Evolutionary conservation across 495 filamentous ascomycete genomes (phyloP).

Genomic region (Halenospora varia): DNA sequence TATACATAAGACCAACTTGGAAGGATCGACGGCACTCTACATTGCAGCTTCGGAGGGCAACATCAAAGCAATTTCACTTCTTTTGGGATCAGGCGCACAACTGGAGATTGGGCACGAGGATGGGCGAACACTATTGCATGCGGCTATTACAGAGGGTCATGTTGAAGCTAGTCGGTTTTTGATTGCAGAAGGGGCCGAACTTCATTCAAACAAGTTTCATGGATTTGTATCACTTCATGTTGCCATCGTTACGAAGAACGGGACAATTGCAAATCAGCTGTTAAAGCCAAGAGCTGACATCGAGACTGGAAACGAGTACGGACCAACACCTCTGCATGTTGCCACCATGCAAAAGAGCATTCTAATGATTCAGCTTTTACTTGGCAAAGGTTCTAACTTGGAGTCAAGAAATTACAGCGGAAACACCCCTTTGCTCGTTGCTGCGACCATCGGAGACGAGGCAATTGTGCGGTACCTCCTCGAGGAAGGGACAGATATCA

Average conservation of each 20-base stretch:
- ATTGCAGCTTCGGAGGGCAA: not conserved
- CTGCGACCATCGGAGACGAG: not conserved
- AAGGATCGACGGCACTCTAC: not conserved
- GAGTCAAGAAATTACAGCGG: not conserved
- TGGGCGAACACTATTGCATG: not conserved
- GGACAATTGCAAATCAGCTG: not conserved
- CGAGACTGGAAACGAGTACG: not conserved
- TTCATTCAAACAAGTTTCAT: not conserved
- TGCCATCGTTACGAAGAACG: not conserved
- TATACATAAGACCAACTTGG: not conserved
- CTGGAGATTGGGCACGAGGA: slow-evolving; percentile 1
- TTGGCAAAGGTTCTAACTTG: not conserved
- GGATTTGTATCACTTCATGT: not conserved
- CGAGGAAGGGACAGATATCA: slow-evolving; percentile 1
- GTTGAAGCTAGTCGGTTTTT: slow-evolving; percentile 7
- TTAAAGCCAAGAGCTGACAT: not conserved
- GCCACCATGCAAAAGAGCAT: not conserved
- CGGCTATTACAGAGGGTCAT: slow-evolving; percentile 16
- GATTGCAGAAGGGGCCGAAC: not conserved
- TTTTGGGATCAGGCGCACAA: slow-evolving; percentile 20
- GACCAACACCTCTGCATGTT: not conserved
- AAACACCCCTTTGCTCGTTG: not conserved
- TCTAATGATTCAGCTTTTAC: not conserved
- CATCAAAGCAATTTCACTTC: not conserved
- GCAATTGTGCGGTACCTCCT: not conserved